phyloP scores from a whole-genome alignment of 345 rosid genomes.

The Salix arbutifolia region DNA sequence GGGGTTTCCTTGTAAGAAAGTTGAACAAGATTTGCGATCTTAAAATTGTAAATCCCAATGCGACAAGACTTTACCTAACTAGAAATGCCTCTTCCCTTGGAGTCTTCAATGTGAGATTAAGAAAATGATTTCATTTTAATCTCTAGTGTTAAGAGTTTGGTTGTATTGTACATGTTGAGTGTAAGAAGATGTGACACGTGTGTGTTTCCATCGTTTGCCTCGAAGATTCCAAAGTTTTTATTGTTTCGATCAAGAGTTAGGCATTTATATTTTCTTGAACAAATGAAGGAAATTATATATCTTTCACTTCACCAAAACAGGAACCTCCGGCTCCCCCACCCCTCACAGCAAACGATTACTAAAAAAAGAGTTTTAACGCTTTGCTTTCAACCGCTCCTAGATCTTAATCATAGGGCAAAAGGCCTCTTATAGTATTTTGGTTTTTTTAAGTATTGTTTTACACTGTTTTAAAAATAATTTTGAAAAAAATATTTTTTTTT shows the following conservation, averaged over 20 bases:
- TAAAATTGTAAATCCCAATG: neutral
- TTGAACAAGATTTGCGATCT: neutral
- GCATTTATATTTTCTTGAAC: neutral
- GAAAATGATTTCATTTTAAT: neutral
- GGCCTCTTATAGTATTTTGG: too few species aligned
- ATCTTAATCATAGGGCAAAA: too few species aligned
- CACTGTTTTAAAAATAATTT: too few species aligned
- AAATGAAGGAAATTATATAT: too few species aligned
- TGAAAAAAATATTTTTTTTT: too few species aligned
- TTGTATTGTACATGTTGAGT: neutral
- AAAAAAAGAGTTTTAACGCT: too few species aligned
- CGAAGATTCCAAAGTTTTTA: slow-evolving; percentile 11
- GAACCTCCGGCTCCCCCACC: too few species aligned
- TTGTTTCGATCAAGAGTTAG: neutral
- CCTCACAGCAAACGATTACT: too few species aligned
- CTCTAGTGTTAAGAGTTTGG: neutral
- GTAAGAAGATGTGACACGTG: slow-evolving; percentile 21
- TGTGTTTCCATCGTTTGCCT: neutral
- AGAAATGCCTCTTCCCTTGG: slow-evolving; percentile 8
- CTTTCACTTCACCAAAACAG: too few species aligned
- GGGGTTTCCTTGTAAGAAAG: too few species aligned
- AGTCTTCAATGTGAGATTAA: neutral
- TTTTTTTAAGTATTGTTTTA: too few species aligned
- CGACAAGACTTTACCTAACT: slow-evolving; percentile 23
- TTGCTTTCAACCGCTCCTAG: too few species aligned